Base-by-base conservation (phyloP, 2,329 filamentous ascomycete species). In the Ophiocordyceps camponoti-leonardi region DNA sequence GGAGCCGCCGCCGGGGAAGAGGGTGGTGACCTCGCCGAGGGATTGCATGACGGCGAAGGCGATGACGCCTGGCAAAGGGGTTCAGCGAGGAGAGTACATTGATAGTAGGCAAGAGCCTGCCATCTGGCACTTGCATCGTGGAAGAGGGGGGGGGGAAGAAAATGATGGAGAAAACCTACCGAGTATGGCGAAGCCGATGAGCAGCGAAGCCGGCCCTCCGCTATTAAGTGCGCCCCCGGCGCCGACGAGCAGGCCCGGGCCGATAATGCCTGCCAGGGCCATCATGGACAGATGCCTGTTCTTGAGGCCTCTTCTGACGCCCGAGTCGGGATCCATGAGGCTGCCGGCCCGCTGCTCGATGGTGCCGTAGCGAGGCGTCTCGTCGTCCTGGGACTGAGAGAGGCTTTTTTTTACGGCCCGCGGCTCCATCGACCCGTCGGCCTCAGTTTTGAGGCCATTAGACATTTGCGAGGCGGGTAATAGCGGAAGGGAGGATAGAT, bases 111-210 rank as follows among this genome's bases (percentile, higher is more conserved):
- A 5, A 18, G 1, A 13, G n/a, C 11, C 2, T 28, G 11, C 11
- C 26, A 28, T 28, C 26, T 28, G 7, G 4, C 22, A 6, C 6
- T 23, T 23, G 22, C 6, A 23, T 23, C 22, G 22, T 23, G 3
- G 22, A 16, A 12, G 31, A 19, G n/a, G 18, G 37, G n/a, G 10
- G 6, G 20, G 39, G 37, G n/a, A 6, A 2, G 16, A 14, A 23
- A 26, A 23, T 4, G 13, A 23, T 13, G 7, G 16, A 10, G 14
- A 41, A 22, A 8, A 41, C 12, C 16, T 55, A 64, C 62, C 82
- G 51, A 86, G 81, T 26, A 85, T 64, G 11, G 71, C 75, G 51
- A 87, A 88, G 1, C 82, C 82, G 54, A 87, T 85, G 33, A 87
- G 59, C 43, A 86, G 62, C 0, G 81, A 77, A 0, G 80, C 83